Conservation (phyloP, 2,329 filamentous ascomycete genomes). For the Fusarium albosuccineum region DNA sequence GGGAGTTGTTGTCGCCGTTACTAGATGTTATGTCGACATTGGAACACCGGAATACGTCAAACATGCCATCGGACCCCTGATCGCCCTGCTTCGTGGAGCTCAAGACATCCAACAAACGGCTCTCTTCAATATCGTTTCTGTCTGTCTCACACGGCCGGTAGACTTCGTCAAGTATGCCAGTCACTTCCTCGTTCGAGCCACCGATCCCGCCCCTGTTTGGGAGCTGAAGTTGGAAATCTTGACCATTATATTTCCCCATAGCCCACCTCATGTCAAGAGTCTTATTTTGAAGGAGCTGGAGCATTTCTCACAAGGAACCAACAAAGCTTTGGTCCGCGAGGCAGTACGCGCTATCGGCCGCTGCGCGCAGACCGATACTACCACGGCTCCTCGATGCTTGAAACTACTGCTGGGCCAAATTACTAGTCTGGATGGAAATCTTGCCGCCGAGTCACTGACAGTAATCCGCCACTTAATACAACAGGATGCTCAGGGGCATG, state of each 20-base stretch:
- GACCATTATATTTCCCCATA: constrained; percentile 90
- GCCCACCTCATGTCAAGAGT: constrained; percentile 80
- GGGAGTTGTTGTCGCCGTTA: constrained; percentile 89
- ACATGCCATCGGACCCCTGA: constrained; percentile 82
- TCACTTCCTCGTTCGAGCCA: constrained; percentile 88
- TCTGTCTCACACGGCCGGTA: constrained; percentile 80
- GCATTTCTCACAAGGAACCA: constrained; percentile 83
- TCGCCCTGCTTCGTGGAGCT: constrained; percentile 86
- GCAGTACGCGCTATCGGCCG: constrained; percentile 93
- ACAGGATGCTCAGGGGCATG: constrained; percentile 84
- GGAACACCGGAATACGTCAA: constrained; percentile 83
- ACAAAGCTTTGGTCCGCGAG: constrained; percentile 85
- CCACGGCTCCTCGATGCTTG: constrained; percentile 82
- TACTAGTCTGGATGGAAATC: constrained; percentile 84
- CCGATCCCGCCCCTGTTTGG: constrained; percentile 86
- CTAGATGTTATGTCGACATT: constrained; percentile 86
- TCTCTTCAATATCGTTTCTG: constrained; percentile 94
- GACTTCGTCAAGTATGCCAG: constrained; percentile 90
- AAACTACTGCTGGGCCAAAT: constrained; percentile 88
- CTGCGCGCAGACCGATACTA: constrained; percentile 83
- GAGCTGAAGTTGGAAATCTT: constrained; percentile 91
- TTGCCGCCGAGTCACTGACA: constrained; percentile 93
- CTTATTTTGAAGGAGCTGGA: constrained; percentile 93
- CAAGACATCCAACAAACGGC: constrained; percentile 91
- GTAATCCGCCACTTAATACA: constrained; percentile 97